A percentile compares a stretch with the other conserved stretches of the same genome.
These are phyloP conservation scores for Phanerochaete carnosa DNA, from an alignment of 768 basidiomycete genomes.

Conservation along the genomic window DNA sequence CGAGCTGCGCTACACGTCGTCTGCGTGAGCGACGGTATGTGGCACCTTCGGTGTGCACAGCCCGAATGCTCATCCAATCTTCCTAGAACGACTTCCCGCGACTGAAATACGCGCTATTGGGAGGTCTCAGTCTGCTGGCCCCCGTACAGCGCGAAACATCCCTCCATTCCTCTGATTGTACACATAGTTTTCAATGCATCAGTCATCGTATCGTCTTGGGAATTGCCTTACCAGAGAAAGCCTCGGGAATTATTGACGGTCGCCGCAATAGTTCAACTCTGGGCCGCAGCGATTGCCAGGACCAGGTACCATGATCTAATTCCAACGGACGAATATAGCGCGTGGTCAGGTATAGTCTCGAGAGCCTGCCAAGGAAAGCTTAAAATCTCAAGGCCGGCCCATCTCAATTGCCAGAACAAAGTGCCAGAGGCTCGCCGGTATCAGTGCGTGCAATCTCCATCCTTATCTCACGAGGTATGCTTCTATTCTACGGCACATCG, in stretches of 20 bases:
- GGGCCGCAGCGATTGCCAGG: not conserved
- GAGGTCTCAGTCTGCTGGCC: conserved; percentile 76
- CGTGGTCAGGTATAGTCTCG: too few relatives aligned
- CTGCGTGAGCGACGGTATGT: too few relatives aligned
- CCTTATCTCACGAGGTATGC: not conserved
- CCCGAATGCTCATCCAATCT: conserved; percentile 4
- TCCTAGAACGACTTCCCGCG: conserved; percentile 91
- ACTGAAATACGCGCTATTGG: conserved; percentile 88
- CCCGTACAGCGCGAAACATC: conserved; percentile 79
- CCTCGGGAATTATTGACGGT: not conserved
- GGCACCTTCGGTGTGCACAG: too few relatives aligned
- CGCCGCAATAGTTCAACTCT: too few relatives aligned
- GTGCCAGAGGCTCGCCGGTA: not conserved
- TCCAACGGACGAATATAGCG: too few relatives aligned
- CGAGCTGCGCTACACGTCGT: conserved; percentile 12
- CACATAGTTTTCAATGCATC: conserved; percentile 6
- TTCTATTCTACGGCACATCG: not conserved
- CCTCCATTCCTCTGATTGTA: conserved; percentile 5
- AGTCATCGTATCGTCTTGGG: not conserved
- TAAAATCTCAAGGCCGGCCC: too few relatives aligned
- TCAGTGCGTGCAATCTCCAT: not conserved
- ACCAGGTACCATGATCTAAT: not conserved
- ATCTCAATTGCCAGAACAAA: not conserved
- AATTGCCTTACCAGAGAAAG: not conserved
- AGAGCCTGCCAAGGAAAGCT: too few relatives aligned